Conservation (phyloP, 2,329 filamentous ascomycete species). For the Aspergillus sp. region DNA sequence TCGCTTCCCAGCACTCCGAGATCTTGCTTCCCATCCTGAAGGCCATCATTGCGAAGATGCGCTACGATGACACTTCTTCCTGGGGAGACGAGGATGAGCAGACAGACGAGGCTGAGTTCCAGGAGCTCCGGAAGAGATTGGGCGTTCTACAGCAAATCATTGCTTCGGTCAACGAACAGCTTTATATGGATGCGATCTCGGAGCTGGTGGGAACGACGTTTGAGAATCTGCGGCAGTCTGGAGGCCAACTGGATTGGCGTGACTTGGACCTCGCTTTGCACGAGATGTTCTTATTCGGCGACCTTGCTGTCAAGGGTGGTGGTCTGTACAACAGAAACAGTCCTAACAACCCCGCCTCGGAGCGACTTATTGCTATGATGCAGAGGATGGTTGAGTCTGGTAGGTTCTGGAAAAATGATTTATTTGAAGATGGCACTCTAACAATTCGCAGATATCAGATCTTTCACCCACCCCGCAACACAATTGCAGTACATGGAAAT, state of each 20-base stretch:
- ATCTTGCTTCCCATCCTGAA: constrained; percentile 87
- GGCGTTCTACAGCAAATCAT: constrained; percentile 90
- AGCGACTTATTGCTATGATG: constrained; percentile 88
- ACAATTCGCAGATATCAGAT: constrained; percentile 63
- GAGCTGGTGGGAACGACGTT: constrained; percentile 86
- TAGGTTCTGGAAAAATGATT: constrained; percentile 39
- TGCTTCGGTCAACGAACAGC: constrained; percentile 77
- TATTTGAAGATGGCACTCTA: constrained; percentile 5
- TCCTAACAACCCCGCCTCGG: constrained; percentile 72
- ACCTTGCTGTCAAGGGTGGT: constrained; percentile 83
- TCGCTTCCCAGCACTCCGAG: constrained; percentile 70
- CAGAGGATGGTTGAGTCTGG: constrained; percentile 88
- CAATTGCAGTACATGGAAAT: constrained; percentile 98
- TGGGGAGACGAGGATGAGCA: constrained; percentile 95
- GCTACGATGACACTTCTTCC: constrained; percentile 88
- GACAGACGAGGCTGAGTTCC: constrained; percentile 95
- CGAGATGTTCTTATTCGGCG: constrained; percentile 94
- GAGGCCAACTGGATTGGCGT: constrained; percentile 80
- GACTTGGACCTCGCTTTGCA: constrained; percentile 90
- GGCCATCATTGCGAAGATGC: constrained; percentile 92
- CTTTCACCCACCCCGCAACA: constrained; percentile 83
- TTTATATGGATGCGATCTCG: constrained; percentile 86
- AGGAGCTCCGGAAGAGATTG: constrained; percentile 84
- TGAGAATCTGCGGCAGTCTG: constrained; percentile 68
- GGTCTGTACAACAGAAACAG: constrained; percentile 82